These are phyloP conservation scores for Guyanaporus albipodus DNA, from an alignment of 768 basidiomycete species.

Conservation along the genomic window DNA sequence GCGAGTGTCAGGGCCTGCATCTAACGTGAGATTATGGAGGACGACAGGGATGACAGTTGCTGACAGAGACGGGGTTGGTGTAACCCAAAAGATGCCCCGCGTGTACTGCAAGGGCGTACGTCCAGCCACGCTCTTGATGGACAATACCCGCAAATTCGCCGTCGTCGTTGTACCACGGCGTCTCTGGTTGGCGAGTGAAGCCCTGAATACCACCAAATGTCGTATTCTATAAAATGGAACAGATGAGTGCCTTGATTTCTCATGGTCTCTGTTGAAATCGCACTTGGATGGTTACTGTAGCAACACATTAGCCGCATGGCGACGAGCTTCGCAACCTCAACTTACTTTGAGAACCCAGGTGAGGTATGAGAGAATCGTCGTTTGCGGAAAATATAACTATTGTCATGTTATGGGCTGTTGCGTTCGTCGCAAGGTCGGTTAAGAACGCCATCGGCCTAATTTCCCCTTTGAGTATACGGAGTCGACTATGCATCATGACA, in stretches of 20 bases:
- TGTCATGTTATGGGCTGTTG: conserved; percentile 45
- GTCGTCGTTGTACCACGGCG: conserved; percentile 59
- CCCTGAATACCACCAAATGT: conserved; percentile 77
- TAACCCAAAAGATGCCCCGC: conserved; percentile 41
- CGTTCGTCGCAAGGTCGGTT: conserved; percentile 62
- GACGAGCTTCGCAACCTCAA: neutral
- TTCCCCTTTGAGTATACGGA: conserved; percentile 10
- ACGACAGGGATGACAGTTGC: conserved; percentile 14
- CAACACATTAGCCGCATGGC: conserved; percentile 9
- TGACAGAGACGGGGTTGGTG: conserved; percentile 43
- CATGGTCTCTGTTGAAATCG: conserved; percentile 5
- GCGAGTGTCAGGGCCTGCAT: conserved; percentile 55
- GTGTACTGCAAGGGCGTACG: conserved; percentile 36
- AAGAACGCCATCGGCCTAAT: conserved; percentile 60
- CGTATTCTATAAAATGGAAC: conserved; percentile 49
- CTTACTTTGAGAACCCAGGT: conserved; percentile 60
- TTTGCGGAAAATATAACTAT: conserved; percentile 67
- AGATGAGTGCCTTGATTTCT: neutral
- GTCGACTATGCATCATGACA: neutral
- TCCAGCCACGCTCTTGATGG: conserved; percentile 68
- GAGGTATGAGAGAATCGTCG: conserved; percentile 62
- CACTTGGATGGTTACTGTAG: conserved; percentile 53
- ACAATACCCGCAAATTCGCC: conserved; percentile 63
- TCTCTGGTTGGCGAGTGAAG: conserved; percentile 64
- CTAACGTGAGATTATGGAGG: neutral